Evolutionary conservation across 2,329 filamentous ascomycete genomes (phyloP).

Genomic region (Aureobasidium sp.): DNA sequence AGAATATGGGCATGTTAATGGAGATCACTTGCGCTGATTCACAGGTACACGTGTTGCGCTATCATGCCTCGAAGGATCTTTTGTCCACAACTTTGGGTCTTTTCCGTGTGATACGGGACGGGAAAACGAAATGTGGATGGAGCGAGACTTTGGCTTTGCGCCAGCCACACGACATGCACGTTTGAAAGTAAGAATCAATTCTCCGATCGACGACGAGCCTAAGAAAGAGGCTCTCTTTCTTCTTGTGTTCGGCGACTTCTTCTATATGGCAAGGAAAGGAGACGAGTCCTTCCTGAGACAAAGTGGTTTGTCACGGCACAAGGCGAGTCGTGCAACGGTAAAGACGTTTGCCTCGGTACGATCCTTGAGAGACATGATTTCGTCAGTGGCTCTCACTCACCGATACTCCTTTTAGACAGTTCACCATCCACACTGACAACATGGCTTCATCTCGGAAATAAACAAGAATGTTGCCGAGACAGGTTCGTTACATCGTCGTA

Average conservation of each 20-base stretch:
- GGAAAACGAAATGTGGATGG: neutral
- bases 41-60: neutral
- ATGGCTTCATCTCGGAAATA: neutral
- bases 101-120: neutral
- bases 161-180: neutral
- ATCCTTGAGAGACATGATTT: neutral
- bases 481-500: neutral
- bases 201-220: neutral
- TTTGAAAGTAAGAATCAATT: neutral
- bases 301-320: neutral
- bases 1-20: neutral
- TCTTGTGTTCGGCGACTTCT: neutral
- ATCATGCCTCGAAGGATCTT: neutral
- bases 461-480: neutral
- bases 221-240: neutral
- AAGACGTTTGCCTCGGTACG: neutral
- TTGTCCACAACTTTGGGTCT: neutral
- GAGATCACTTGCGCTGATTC: neutral
- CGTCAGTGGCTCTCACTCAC: constrained; percentile 4
- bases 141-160: neutral
- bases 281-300: neutral
- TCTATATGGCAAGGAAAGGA: neutral
- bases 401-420: neutral
- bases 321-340: neutral
- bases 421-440: neutral